Base-by-base conservation (phyloP, 2,329 filamentous ascomycete species). In the Aspergillus versicolor region DNA sequence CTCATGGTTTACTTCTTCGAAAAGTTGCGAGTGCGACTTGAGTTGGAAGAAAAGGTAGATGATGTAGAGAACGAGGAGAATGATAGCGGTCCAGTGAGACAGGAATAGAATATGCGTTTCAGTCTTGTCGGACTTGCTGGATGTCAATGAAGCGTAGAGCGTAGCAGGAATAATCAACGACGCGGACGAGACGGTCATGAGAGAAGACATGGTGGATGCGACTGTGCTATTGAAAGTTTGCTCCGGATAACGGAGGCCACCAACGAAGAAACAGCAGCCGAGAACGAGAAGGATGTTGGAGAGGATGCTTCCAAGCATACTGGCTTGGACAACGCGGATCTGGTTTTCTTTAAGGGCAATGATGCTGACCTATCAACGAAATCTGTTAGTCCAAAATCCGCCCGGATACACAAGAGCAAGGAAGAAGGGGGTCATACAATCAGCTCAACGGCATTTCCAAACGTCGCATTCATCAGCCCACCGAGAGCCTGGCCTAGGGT, bases 301-400 rank as follows among this genome's bases (percentile, higher is more conserved):
- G 40, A 97, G 81, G 66, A 97, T 96, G 69, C 90, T 95, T 47
- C 94, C 93, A 34, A 97, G 86, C 92, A 97, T 97, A 62, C 91
- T 96, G 19, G 93, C 89, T 77, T 97, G 94, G n/a, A 97, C 93
- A 63, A 97, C 92, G 67, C 93, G 88, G 70, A 97, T 95, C 77
- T 97, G 89, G 61, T 87, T 86, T 66, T 94, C 86, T 63, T 81
- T 85, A 45, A 99, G 83, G 17, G 94, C 94, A 62, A 97, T 89
- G 65, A 97, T 93, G 73, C 91, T 96, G 71, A 96, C 90, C 90
- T 93, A 70, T 9, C 56, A 48, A 42, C 15, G 3, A 11, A 13
- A 32, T 44, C 13, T 24, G 32, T 61, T 43, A 57, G 55, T 30
- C 30, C 43, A 37, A 5, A 45, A 42, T 5, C 17, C 2, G 17